Evolutionary conservation across 345 rosid genomes (phyloP).

Genomic region (Erucastrum elatum): DNA sequence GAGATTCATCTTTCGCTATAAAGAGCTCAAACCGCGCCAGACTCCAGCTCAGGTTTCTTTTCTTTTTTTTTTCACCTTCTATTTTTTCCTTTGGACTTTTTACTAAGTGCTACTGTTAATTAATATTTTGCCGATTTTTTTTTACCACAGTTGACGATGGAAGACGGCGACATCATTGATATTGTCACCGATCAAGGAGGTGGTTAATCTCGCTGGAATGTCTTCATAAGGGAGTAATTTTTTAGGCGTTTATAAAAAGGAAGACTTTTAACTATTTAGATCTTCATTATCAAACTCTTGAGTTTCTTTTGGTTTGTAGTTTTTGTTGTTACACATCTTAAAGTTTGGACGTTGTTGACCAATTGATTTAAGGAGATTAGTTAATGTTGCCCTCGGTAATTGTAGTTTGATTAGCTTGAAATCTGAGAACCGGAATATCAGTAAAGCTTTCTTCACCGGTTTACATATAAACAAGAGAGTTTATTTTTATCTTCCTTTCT

Average conservation of each 20-base stretch:
- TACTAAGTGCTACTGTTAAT: neutral
- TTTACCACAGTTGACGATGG: conserved; percentile 16
- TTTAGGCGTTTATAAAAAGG: neutral
- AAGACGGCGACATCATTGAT: conserved; percentile 22
- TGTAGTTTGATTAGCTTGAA: neutral
- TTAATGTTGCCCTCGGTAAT: neutral
- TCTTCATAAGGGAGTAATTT: neutral
- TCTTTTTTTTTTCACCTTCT: neutral
- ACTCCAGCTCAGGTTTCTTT: conserved; percentile 40
- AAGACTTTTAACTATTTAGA: neutral
- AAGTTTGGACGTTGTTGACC: neutral
- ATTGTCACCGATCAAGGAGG: conserved; percentile 6
- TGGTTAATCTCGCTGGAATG: conserved; percentile 25
- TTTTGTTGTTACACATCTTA: conserved; percentile 2
- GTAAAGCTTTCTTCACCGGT: conserved; percentile 4
- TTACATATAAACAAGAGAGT: conserved; percentile 7
- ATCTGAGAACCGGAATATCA: conserved; percentile 5
- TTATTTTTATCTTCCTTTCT: neutral
- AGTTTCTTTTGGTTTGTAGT: neutral
- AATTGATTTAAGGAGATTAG: neutral
- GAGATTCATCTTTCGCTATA: conserved; percentile 46
- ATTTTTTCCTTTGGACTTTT: neutral
- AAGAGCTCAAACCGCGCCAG: conserved; percentile 28
- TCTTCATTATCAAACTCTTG: neutral
- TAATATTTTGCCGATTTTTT: neutral